phyloP scores from a whole-genome alignment of 2,329 filamentous ascomycete species.

The Elsinoe australis region DNA sequence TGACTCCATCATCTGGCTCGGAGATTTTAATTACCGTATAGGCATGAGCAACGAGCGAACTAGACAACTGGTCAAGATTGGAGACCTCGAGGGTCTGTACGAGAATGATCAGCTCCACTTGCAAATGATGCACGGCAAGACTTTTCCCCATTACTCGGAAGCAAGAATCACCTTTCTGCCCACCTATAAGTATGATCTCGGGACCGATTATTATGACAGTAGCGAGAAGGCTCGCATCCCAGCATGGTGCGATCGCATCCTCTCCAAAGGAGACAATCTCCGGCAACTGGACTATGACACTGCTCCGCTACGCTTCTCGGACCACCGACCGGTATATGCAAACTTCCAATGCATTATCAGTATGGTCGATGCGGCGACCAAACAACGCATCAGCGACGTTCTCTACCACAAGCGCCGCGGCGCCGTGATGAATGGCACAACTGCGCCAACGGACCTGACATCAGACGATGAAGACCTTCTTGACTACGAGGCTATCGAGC shows the following conservation, averaged over 20 bases:
- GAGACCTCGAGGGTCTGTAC: conserved; percentile 71
- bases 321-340: conserved; percentile 92
- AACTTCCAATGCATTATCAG: conserved; percentile 77
- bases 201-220: conserved; percentile 81
- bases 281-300: conserved; percentile 75
- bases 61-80: conserved; percentile 61
- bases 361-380: conserved; percentile 66
- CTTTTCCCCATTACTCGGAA: conserved; percentile 89
- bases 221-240: conserved; percentile 94
- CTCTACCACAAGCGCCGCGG: conserved; percentile 63
- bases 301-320: conserved; percentile 79
- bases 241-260: conserved; percentile 91
- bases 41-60: conserved; percentile 73
- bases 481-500: conserved; percentile 74
- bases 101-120: conserved; percentile 93
- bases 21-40: conserved; percentile 97
- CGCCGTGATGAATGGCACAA: conserved; percentile 57
- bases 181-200: conserved; percentile 93
- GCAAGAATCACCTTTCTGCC: conserved; percentile 79
- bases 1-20: conserved; percentile 85
- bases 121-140: conserved; percentile 87
- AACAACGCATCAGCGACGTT: conserved; percentile 63
- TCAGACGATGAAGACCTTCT: conserved; percentile 71
- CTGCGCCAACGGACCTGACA: conserved; percentile 51
- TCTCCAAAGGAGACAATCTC: conserved; percentile 77